Evolutionary conservation across 2,329 filamentous ascomycete species (phyloP), one percentile per base, ranked within the genome.

Genomic region (Trichophyton equinum): DNA sequence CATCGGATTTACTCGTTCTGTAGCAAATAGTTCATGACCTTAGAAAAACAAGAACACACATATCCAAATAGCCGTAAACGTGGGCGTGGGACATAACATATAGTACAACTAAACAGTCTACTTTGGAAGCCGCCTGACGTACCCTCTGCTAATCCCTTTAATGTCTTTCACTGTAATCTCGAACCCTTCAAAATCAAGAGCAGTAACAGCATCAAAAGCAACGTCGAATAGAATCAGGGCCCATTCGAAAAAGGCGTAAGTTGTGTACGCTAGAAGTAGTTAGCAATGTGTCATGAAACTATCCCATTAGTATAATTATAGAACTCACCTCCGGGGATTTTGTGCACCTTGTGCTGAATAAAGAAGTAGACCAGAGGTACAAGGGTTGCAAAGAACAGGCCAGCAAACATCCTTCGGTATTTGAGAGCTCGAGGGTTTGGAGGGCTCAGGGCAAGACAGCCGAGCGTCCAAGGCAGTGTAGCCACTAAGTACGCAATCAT

Each of bases 401-500:
- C 79, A 3, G 88, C 90, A 60, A 97, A 77, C 65, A 87, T 85
- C 77, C 96, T 97, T 67, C 94, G 83, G 74, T 95, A 96, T 75
- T 87, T 91, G 71, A 96, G 81, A 5, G 94, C 89, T 64, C 78
- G 83, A 11, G 86, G 81, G 72, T 96, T 96, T 61, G 86, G 84
- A 9, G 92, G 91, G 74, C 91, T 96, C 58, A 97, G 77, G 4
- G 87, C 85, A 64, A 97, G 82, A 73, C 92, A 96, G 57, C 94
- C 94, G 56, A 90, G 74, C 1, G 92, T 99, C 94, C 94, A 99
- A 1, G 94, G 94, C 60, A 99, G 79, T 2, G 94, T 97, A 38
- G 90, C 88, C 53, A 99, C 86, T 61, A 99, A 80, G 74, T 99
- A 99, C 13, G 91, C 95, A 67, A 99, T 96, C 94, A 99, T 99